Evolutionary conservation across 495 filamentous ascomycete species (phyloP), one percentile per base, ranked within the genome.

Genomic region (Penicillium samsonianum): DNA sequence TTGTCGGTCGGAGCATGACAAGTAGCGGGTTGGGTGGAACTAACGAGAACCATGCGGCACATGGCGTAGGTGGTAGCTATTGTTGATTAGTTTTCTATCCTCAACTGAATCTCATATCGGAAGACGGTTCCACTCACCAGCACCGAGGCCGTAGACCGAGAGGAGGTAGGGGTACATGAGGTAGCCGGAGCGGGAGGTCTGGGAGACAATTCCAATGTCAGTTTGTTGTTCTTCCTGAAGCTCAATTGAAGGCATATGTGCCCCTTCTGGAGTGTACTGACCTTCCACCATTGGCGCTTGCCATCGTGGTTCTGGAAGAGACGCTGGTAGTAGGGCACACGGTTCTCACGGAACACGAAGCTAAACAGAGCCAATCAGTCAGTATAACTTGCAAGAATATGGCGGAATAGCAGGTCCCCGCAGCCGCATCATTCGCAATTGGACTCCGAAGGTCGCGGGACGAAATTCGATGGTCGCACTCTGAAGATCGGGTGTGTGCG

Each of bases 251-350:
- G 37, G 37, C 19, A 53, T 33, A 20, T 26, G 40, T 30, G 35
- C 16, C 17, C 44, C 37, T 47, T n/a, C 43, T 43, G 52, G 44
- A 41, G 42, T 45, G 50, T 19, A 84, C 88, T 76, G 73, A 96
- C 92, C 79, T 95, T 91, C 73, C 82, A 83, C 91, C 91, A 96
- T 74, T 91, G 78, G 71, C 92, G 85, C 64, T 86, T 78, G 68
- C 90, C 86, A 74, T 90, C 89, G 65, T 92, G 84, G 47, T 81
- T 77, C 78, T 96, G 91, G 80, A 91, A 93, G 43, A 88, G 74
- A 61, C 84, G 80, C 82, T 96, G 92, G 76, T 90, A 88, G 71
- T 87, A 74, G 33, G 86, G 90, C 67, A 96, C 92, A 71, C 84
- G 85, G 84, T 96, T 96, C 72, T 84, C 81, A 73, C 88, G 89